These are phyloP conservation scores for Tubosaeta sp. DNA, from an alignment of 768 basidiomycete species.

Conservation along the genomic window DNA sequence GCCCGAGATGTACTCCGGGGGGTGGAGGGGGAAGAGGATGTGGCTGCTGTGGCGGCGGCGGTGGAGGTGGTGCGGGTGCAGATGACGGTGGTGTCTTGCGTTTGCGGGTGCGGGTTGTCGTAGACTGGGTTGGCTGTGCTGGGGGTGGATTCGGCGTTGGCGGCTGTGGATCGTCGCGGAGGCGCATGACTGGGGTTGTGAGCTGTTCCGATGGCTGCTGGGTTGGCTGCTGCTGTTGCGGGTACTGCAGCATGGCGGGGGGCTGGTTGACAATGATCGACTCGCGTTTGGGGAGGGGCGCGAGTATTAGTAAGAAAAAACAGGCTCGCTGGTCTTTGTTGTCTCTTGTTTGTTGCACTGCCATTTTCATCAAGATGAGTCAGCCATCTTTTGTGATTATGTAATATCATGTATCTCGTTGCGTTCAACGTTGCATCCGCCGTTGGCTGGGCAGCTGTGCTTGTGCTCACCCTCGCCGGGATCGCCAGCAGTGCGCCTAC, in stretches of 20 bases:
- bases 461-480: slow-evolving; percentile 50
- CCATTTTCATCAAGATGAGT: slow-evolving; percentile 4
- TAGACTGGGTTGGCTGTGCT: slow-evolving; percentile 12
- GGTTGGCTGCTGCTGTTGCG: slow-evolving; percentile 17
- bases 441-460: slow-evolving; percentile 70
- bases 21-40: slow-evolving; percentile 34
- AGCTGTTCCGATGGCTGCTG: too few relatives aligned
- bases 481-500: slow-evolving; percentile 18
- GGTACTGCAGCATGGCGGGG: slow-evolving; percentile 29
- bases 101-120: slow-evolving; percentile 44
- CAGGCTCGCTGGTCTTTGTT: slow-evolving; percentile 18
- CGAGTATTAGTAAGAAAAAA: slow-evolving; percentile 38
- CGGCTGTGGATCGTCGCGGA: slow-evolving; percentile 51
- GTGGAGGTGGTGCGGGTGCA: slow-evolving; percentile 5
- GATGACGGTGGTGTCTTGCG: slow-evolving; percentile 61
- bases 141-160: slow-evolving; percentile 11
- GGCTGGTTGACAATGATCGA: slow-evolving; percentile 26
- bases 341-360: slow-evolving; percentile 24
- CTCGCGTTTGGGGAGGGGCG: slow-evolving; percentile 32
- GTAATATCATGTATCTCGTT: slow-evolving; percentile 53
- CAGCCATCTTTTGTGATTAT: slow-evolving; percentile 8
- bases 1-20: slow-evolving; percentile 40
- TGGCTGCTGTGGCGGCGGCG: slow-evolving; percentile 18
- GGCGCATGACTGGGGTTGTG: slow-evolving; percentile 43
- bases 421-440: slow-evolving; percentile 76